These are phyloP conservation scores for Fusarium clavum DNA, from an alignment of 2,329 filamentous ascomycete species.

Conservation along the genomic window DNA sequence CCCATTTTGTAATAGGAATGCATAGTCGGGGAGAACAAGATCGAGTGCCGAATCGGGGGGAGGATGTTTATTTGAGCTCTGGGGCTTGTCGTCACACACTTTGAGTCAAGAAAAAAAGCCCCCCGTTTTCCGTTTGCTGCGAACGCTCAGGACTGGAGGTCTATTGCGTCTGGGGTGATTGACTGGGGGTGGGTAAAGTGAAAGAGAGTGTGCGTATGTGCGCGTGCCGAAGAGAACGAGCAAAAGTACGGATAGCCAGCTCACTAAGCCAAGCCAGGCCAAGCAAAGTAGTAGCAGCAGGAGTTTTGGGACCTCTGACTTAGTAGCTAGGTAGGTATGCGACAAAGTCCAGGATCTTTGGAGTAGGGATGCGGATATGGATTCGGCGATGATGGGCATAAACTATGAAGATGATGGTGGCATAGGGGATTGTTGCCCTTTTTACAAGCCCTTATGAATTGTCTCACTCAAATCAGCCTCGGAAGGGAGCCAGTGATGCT, in stretches of 20 bases:
- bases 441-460: constrained; percentile 2
- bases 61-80: constrained; percentile 26
- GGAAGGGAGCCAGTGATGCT: not conserved
- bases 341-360: constrained; percentile 19
- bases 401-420: not conserved
- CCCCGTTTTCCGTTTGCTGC: constrained; percentile 19
- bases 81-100: constrained; percentile 23
- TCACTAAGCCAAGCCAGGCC: constrained; percentile 8
- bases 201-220: constrained; percentile 4
- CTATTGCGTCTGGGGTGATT: constrained; percentile 12
- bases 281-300: constrained; percentile 12
- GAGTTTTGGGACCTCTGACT: not conserved
- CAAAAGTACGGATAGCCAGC: not conserved
- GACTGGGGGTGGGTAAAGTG: constrained; percentile 12
- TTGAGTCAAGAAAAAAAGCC: not conserved
- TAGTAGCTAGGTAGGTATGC: not conserved
- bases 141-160: constrained; percentile 11
- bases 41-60: constrained; percentile 15
- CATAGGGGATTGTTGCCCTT: not conserved
- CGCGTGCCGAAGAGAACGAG: constrained; percentile 11
- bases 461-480: not conserved
- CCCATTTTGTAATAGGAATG: constrained; percentile 45
- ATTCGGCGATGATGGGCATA: constrained; percentile 4
- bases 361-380: not conserved
- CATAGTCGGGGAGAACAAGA: constrained; percentile 24